phyloP scores from a whole-genome alignment of 345 rosid genomes.

The Brassica incana region DNA sequence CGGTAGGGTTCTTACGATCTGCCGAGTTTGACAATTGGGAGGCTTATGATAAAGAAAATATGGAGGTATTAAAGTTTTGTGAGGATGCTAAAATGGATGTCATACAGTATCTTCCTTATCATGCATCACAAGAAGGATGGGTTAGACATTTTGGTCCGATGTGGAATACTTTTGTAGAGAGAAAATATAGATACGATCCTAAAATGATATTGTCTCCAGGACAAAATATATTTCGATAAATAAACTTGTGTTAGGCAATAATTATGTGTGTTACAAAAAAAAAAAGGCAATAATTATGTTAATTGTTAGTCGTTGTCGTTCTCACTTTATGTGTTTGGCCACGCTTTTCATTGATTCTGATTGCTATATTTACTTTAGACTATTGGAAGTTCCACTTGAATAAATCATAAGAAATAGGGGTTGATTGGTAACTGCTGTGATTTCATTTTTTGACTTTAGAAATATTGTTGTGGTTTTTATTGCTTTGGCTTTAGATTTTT shows the following conservation, averaged over 20 bases:
- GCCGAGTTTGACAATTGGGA: slow-evolving; percentile 64
- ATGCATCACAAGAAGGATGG: slow-evolving; percentile 59
- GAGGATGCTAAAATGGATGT: slow-evolving; percentile 50
- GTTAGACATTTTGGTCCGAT: slow-evolving; percentile 67
- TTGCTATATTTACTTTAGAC: neutral
- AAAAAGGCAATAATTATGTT: neutral
- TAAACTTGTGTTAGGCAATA: slow-evolving; percentile 5
- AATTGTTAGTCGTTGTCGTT: slow-evolving; percentile 11
- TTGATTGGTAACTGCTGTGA: too few relatives aligned
- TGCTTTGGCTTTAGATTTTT: too few relatives aligned
- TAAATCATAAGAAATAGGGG: neutral
- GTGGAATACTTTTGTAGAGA: slow-evolving; percentile 56
- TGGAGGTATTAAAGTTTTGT: slow-evolving; percentile 56
- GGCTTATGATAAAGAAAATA: slow-evolving; percentile 55
- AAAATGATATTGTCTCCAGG: slow-evolving; percentile 82
- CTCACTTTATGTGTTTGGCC: slow-evolving; percentile 4
- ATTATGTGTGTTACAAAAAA: too few relatives aligned
- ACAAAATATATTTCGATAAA: slow-evolving; percentile 64
- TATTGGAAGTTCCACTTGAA: neutral
- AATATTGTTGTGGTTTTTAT: too few relatives aligned
- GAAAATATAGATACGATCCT: slow-evolving; percentile 79
- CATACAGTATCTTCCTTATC: slow-evolving; percentile 70
- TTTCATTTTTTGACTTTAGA: too few relatives aligned
- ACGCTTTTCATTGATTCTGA: neutral
- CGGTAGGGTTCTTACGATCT: slow-evolving; percentile 78